Evolutionary conservation across 345 rosid species (phyloP), one percentile per base, ranked within the genome.

Genomic region (Nasturtium officinale): DNA sequence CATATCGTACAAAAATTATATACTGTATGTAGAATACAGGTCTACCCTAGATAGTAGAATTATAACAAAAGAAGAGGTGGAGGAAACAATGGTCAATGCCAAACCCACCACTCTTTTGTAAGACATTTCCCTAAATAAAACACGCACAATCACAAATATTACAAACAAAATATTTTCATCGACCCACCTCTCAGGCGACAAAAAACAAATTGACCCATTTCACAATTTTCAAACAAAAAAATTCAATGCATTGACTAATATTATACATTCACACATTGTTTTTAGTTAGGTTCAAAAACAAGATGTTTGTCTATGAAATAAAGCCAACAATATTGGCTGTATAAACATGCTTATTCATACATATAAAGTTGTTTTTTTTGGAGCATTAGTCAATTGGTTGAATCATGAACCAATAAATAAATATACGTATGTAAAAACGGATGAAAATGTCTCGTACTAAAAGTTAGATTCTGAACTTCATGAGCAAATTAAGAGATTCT

Each of bases 171-270:
- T 20, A 13, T 57, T 46, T 32, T 16, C 25, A 21, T 29, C 29
- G 29, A 54, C 8, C 20, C 18, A 28, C 26, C 16, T 67, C 8
- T 9, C 17, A n/a, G n/a, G n/a, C n/a, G n/a, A n/a, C n/a, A n/a
- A n/a, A n/a, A n/a, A n/a, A n/a, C n/a, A n/a, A n/a, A 21, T 29
- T 20, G 29, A 54, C 8, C 20, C 18, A 28, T 40, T 16, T 67
- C 8, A 6, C 17, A 9, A 5, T 17, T 30, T 42, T 28, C 43
- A 40, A 8, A 30, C 30, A 30, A 37, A 18, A 2, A 0, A 4
- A 28, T 56, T 43, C 55, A 56, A 30, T 45, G 72, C 72, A 38
- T 67, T 69, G 73, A 69, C 73, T 18, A 17, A 18, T n/a, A 35
- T n/a, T 21, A 54, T 15, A 20, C 12, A 67, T 53, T 38, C 61